Base-by-base conservation (phyloP, 345 rosid genomes). In the Syzygium jambos region DNA sequence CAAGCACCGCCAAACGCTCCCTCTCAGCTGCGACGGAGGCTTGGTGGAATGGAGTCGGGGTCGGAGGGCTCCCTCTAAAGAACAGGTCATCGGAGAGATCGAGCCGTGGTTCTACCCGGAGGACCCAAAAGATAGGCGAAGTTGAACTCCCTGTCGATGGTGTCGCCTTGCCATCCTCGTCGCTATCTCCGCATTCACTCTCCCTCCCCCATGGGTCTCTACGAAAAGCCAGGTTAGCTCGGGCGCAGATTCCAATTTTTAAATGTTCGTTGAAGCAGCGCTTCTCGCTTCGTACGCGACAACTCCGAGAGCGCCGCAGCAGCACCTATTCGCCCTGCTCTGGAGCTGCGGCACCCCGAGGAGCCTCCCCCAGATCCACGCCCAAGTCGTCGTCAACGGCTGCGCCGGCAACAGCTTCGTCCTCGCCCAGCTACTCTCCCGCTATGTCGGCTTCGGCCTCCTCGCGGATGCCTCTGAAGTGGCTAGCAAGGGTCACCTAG, bases 351-450 rank as follows among this genome's bases (percentile, higher is more conserved):
- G 88, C 27, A 34, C 88, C 80, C 89, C 83, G 85, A 89, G 52
- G 52, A 87, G 89, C 65, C 91, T 92, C 77, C 51, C 90, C 23
- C 95, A 94, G 89, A 90, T 94, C 87, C 96, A 95, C 85, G 80
- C 92, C 65, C 94, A 92, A 83, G 92, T 95, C 68, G 89, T 92
- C 29, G 85, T 93, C 38, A 89, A 88, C 29, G 94, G 93, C 51
- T 88, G 89, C 86, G 89, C 92, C 65, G 87, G 55, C 21, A 87
- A 91, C 82, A 88, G 92, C 56, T 90, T 91, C 87, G 82, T 93
- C 86, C 89, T 91, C 16, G 95, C 93, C 78, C 92, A 93, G 11
- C 90, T 95, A 85, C 93, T 29, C 73, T 89, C 91, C 91, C 91
- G 87, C 46, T 85, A 52, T 87, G 93, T 92, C n/a, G 90, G 92